A percentile compares a stretch with the other conserved stretches of the same genome.
phyloP scores from a whole-genome alignment of 139 green algal species.

The Picochlorum sp. region DNA sequence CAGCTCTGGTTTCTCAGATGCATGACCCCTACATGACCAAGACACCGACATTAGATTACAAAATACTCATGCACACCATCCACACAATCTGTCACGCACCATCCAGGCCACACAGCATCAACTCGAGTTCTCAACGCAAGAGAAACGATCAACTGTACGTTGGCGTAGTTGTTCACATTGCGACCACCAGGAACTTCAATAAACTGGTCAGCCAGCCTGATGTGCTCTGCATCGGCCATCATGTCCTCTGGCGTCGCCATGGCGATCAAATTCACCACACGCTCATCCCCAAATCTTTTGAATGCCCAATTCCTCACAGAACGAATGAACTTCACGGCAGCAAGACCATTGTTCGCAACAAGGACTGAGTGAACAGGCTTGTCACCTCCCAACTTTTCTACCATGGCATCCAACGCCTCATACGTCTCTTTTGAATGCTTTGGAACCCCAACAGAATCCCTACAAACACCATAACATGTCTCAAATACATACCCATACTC shows the following conservation, averaged over 20 bases:
- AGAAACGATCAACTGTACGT: conserved; percentile 86
- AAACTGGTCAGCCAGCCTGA: conserved; percentile 95
- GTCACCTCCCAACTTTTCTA: conserved; percentile 24
- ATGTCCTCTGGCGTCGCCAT: conserved; percentile 97
- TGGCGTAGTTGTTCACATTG: conserved; percentile 99
- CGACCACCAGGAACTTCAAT: conserved; percentile 91
- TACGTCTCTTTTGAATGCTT: conserved; percentile 17
- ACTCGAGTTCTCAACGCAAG: conserved; percentile 69
- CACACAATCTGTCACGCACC: conserved; percentile 36
- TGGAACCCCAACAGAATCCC: conserved; percentile 20
- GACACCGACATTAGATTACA: neutral
- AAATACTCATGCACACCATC: neutral
- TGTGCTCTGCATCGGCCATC: conserved; percentile 87
- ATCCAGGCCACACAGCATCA: conserved; percentile 96
- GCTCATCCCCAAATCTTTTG: conserved; percentile 59
- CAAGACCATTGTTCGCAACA: conserved; percentile 57
- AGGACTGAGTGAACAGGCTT: conserved; percentile 17
- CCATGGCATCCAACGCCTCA: conserved; percentile 11
- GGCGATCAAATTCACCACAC: conserved; percentile 72
- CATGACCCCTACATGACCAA: conserved; percentile 75
- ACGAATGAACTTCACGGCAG: conserved; percentile 96
- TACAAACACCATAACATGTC: neutral
- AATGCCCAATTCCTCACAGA: conserved; percentile 74
- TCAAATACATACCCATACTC: neutral
- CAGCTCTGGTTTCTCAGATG: conserved; percentile 91